A percentile compares a stretch with the other conserved stretches of the same genome.
Evolutionary conservation across 1,139 yeast species (phyloP).

Genomic region (Kodamaea fungicola): DNA sequence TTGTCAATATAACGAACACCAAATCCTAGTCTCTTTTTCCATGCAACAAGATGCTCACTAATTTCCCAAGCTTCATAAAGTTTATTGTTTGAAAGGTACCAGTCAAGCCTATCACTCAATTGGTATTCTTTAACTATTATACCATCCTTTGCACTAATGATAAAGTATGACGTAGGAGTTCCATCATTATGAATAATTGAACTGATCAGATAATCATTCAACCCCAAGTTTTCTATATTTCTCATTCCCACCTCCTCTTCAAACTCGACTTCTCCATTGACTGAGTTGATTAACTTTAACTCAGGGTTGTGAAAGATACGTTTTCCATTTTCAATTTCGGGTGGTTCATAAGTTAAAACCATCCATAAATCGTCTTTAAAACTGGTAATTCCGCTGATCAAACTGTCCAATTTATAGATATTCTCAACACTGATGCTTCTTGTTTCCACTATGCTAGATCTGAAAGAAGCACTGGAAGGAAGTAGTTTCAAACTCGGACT

Average conservation of each 20-base stretch:
- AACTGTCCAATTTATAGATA: conserved; percentile 51
- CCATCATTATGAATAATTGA: conserved; percentile 35
- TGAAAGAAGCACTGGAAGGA: conserved; percentile 68
- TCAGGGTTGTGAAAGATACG: conserved; percentile 55
- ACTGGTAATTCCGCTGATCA: conserved; percentile 76
- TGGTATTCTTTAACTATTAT: conserved; percentile 71
- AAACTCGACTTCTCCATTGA: conserved; percentile 70
- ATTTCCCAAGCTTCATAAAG: conserved; percentile 76
- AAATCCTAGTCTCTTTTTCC: conserved; percentile 49
- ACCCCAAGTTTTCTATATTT: conserved; percentile 57
- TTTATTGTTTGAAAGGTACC: conserved; percentile 59
- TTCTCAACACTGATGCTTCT: conserved; percentile 57
- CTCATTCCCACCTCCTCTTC: conserved; percentile 77
- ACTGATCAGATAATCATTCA: conserved; percentile 70
- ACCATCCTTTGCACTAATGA: conserved; percentile 80
- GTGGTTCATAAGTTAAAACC: conserved; percentile 55
- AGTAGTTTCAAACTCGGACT: conserved; percentile 26
- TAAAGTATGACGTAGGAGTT: conserved; percentile 48
- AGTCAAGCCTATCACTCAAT: conserved; percentile 62
- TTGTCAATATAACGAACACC: conserved; percentile 64
- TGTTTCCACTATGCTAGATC: conserved; percentile 44
- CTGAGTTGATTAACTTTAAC: conserved; percentile 60
- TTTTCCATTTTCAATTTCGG: conserved; percentile 23
- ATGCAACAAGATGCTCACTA: conserved; percentile 53
- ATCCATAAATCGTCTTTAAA: conserved; percentile 66